A percentile compares a stretch with the other conserved stretches of the same genome.
These are phyloP conservation scores for Colletotrichum eleusines DNA, from an alignment of 2,329 filamentous ascomycete genomes.

Conservation along the genomic window DNA sequence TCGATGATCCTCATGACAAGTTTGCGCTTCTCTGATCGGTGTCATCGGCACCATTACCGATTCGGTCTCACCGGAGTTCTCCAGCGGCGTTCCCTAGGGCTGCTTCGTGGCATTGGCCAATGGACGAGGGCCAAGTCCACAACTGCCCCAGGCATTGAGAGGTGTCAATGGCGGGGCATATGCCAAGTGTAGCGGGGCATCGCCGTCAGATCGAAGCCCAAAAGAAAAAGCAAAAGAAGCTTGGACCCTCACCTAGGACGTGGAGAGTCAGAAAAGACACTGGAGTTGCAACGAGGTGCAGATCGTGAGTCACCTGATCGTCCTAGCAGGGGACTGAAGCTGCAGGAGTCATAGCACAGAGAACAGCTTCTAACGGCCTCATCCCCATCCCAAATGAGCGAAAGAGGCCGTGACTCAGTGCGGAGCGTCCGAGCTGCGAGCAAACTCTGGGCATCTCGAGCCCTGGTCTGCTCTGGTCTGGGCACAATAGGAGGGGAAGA, in stretches of 20 bases:
- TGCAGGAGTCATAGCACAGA: slow-evolving; percentile 4
- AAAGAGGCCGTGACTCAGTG: slow-evolving; percentile 7
- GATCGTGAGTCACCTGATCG: slow-evolving; percentile 11
- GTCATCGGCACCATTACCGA: slow-evolving; percentile 27
- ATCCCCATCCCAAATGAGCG: slow-evolving; percentile 1
- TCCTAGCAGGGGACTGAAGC: slow-evolving; percentile 5
- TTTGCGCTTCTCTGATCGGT: slow-evolving; percentile 15
- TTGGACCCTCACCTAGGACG: slow-evolving; percentile 20
- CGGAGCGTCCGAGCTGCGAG: slow-evolving; percentile 27
- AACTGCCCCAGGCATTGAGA: slow-evolving; percentile 10
- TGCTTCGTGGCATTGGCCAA: slow-evolving; percentile 36
- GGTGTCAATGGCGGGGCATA: slow-evolving; percentile 29
- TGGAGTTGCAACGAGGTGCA: background rate
- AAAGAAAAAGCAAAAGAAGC: slow-evolving; percentile 18
- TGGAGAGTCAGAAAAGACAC: slow-evolving; percentile 12
- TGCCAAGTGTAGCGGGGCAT: slow-evolving; percentile 35
- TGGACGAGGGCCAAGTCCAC: slow-evolving; percentile 17
- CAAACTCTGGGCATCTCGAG: slow-evolving; percentile 7
- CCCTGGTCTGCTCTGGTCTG: slow-evolving; percentile 3
- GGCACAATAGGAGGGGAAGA: background rate
- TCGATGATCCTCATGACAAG: slow-evolving; percentile 34
- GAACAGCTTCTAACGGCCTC: background rate
- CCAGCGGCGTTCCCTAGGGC: slow-evolving; percentile 27
- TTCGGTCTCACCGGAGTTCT: slow-evolving; percentile 20
- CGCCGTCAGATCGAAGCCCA: slow-evolving; percentile 36